A percentile compares a stretch with the other conserved stretches of the same genome.
phyloP scores from a whole-genome alignment of 176 grass and related monocot genomes.

The Avena sativa region DNA sequence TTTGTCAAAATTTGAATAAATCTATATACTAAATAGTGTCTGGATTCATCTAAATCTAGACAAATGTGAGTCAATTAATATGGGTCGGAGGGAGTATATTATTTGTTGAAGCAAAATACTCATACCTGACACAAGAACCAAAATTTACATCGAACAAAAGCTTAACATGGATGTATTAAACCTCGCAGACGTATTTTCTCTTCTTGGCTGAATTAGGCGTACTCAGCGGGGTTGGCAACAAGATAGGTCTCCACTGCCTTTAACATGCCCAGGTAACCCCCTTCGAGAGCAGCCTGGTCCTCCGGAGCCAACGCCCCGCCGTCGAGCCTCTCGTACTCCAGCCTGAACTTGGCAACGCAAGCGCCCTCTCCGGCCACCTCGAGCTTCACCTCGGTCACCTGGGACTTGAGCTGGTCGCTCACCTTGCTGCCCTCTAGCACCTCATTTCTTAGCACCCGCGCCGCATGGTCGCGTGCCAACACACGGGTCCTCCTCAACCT shows the following conservation, averaged over 20 bases:
- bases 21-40: not conserved
- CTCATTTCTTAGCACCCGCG: not conserved
- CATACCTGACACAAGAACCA: not conserved
- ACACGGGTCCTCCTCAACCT: not conserved
- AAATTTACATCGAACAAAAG: no score
- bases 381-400: slow-evolving; percentile 15
- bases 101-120: no score
- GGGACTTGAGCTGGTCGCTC: slow-evolving; percentile 29
- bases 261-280: not conserved
- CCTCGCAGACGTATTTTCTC: not conserved
- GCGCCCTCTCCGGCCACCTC: slow-evolving; percentile 31
- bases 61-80: no score
- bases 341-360: slow-evolving; percentile 34
- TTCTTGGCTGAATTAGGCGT: not conserved
- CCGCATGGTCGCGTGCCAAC: not conserved
- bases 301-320: slow-evolving; percentile 1
- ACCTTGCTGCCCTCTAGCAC: slow-evolving; percentile 32
- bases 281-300: not conserved
- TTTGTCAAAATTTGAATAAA: not conserved
- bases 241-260: slow-evolving; percentile 52
- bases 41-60: no score
- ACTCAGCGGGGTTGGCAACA: slow-evolving; percentile 41
- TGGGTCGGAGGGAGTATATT: no score
- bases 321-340: slow-evolving; percentile 46
- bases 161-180: not conserved